Evolutionary conservation across 2,329 filamentous ascomycete genomes (phyloP).

Genomic region (Diaporthe batatas): DNA sequence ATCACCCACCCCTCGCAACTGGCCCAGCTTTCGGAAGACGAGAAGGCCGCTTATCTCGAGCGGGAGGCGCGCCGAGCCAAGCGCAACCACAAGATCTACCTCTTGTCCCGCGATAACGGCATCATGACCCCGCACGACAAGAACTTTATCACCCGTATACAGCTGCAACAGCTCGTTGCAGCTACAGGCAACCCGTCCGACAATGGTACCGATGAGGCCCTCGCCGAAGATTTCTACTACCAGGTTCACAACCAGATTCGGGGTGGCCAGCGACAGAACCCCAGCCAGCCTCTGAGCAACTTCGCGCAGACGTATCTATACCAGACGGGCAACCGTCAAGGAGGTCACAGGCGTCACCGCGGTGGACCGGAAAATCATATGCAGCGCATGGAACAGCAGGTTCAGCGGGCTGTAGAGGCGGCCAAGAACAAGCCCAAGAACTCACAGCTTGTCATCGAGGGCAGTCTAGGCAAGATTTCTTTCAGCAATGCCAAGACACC

Average conservation of each 20-base stretch:
- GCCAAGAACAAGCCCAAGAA: conserved; percentile 98
- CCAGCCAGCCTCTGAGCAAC: conserved; percentile 92
- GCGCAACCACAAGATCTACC: conserved; percentile 97
- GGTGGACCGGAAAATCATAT: conserved; percentile 95
- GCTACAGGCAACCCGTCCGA: conserved; percentile 91
- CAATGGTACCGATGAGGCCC: conserved; percentile 80
- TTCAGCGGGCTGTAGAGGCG: conserved; percentile 95
- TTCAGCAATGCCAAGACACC: conserved; percentile 99
- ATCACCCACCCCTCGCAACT: conserved; percentile 78
- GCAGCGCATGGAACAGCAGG: conserved; percentile 99
- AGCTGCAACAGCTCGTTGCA: conserved; percentile 94
- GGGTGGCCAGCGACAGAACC: conserved; percentile 88
- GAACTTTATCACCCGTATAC: conserved; percentile 98
- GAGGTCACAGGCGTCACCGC: conserved; percentile 79
- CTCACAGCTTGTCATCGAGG: conserved; percentile 95
- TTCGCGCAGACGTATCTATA: conserved; percentile 98
- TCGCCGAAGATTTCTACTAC: conserved; percentile 97
- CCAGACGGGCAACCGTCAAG: conserved; percentile 89
- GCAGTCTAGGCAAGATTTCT: conserved; percentile 96
- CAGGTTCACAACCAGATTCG: conserved; percentile 97
- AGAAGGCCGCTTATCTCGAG: conserved; percentile 85
- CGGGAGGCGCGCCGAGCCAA: conserved; percentile 97
- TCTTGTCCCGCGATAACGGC: conserved; percentile 93
- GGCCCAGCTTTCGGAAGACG: conserved; percentile 83
- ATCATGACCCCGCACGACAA: conserved; percentile 99